A percentile compares a stretch with the other conserved stretches of the same genome.
Evolutionary conservation across 1,284 basidiomycete genomes (phyloP).

Genomic region (Laetiporus sulphureus): DNA sequence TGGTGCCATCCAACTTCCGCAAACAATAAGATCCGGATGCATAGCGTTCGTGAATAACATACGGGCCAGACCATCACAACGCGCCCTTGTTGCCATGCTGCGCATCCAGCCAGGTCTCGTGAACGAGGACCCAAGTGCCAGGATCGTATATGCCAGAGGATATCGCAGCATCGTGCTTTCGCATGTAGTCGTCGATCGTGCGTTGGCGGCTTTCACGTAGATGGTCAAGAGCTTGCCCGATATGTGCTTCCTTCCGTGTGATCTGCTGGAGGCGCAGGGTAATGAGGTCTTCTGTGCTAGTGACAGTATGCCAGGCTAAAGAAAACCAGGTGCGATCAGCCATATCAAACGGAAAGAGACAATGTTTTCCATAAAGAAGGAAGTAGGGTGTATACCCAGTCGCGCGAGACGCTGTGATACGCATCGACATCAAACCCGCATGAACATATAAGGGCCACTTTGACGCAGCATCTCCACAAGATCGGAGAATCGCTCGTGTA

Average conservation of each 20-base stretch:
- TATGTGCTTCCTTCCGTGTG: conserved; percentile 6
- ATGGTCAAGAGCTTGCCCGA: conserved; percentile 11
- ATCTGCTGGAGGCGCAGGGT: conserved; percentile 20
- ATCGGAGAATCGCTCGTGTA: conserved; percentile 16
- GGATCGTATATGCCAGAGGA: conserved; percentile 13
- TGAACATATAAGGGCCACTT: conserved; percentile 20
- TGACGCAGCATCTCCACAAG: conserved; percentile 13
- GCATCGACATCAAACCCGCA: conserved; percentile 14
- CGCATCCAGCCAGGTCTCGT: conserved; percentile 25
- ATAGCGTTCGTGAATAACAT: conserved; percentile 20
- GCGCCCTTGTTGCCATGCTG: conserved; percentile 24
- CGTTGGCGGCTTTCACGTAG: conserved; percentile 10
- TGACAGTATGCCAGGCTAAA: conserved; percentile 22
- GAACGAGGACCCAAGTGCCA: conserved; percentile 24
- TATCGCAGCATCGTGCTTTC: conserved; percentile 8
- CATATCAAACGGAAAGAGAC: conserved; percentile 26
- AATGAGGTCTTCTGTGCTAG: conserved; percentile 18
- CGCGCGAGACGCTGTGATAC: conserved; percentile 17
- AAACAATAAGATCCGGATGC: conserved; percentile 15
- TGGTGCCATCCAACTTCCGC: conserved; percentile 21
- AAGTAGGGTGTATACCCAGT: conserved; percentile 29
- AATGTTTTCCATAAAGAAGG: conserved; percentile 27
- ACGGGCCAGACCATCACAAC: conserved; percentile 23
- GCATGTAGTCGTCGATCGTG: conserved; percentile 21
- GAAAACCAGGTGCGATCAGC: conserved; percentile 26